phyloP scores from a whole-genome alignment of 192 early-diverging fungal genomes.

The Globomyces pollinis-pini region DNA sequence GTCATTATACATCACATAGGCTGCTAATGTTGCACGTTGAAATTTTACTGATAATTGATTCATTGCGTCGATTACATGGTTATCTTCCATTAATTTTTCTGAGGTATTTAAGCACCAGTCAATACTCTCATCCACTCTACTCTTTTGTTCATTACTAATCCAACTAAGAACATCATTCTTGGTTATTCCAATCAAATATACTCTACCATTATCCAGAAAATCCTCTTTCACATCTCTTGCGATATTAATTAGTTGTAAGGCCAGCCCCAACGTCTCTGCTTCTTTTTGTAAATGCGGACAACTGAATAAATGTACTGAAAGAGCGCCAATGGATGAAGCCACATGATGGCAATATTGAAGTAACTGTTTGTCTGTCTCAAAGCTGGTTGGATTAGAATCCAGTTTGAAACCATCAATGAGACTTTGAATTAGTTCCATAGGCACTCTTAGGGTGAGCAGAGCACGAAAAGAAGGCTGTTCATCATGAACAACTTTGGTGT shows the following conservation, averaged over 20 bases:
- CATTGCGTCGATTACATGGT: background rate
- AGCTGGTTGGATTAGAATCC: conserved; percentile 2
- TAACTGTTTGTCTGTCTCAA: conserved; percentile 16
- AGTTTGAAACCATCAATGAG: conserved; percentile 15
- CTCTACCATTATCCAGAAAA: background rate
- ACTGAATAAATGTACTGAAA: conserved; percentile 15
- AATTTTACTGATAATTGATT: background rate
- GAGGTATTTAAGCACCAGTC: background rate
- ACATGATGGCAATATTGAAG: conserved; percentile 16
- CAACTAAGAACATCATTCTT: background rate
- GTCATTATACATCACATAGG: background rate
- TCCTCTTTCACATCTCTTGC: conserved; percentile 41
- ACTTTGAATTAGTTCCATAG: conserved; percentile 10
- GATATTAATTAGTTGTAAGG: conserved; percentile 44
- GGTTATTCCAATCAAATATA: background rate
- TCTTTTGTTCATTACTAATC: background rate
- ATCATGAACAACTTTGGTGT: background rate
- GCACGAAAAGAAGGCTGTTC: conserved; percentile 5
- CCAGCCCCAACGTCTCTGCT: conserved; percentile 22
- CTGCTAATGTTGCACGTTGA: background rate
- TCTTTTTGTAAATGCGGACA: background rate
- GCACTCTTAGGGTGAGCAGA: conserved; percentile 13
- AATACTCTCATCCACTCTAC: background rate
- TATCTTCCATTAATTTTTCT: no score
- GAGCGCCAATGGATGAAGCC: conserved; percentile 26